Evolutionary conservation across 2,329 filamentous ascomycete genomes (phyloP), one percentile per base, ranked within the genome.

Genomic region (Aspergillus clavatus): DNA sequence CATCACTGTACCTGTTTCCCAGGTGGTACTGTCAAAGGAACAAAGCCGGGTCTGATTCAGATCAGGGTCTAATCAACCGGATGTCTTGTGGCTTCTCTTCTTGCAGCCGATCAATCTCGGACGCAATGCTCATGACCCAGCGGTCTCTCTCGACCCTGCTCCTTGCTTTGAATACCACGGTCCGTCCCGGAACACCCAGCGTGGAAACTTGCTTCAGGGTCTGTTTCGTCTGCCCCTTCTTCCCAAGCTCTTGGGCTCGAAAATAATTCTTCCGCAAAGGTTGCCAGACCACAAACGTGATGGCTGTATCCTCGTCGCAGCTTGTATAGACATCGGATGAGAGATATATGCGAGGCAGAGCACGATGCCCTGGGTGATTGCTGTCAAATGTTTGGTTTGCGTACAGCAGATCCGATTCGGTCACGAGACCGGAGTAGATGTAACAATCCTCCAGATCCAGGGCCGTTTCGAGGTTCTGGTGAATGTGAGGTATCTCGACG

Each of bases 211-310:
- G 66, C 49, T 75, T 80, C 46, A 84, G 64, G 12, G 68, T 66
- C 46, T 72, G 74, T 19, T 71, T 71, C 19, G 62, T 66, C 41
- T 66, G 61, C 27, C 72, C 66, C 46, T 66, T 57, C 19, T 66
- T 61, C 18, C 62, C 59, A n/a, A 62, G 55, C 47, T 72, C 65
- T n/a, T 59, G 61, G 4, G 65, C 69, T 38, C 67, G 67, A 58
- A 84, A 83, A 56, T 78, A 75, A 7, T 72, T 74, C 56, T 80
- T 81, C 47, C 70, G 72, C 50, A 75, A 72, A 28, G 76, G 77
- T 52, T 82, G 77, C 81, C 81, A 84, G 33, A 84, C 69, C n/a
- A 83, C 81, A 57, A 84, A 84, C 2, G 78, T 81, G 0, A 79
- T 82, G 67, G 81, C 81, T n/a, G 77, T 76, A 54, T 84, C 81